phyloP scores from a whole-genome alignment of 306 rosid species.

The Alnus glutinosa region DNA sequence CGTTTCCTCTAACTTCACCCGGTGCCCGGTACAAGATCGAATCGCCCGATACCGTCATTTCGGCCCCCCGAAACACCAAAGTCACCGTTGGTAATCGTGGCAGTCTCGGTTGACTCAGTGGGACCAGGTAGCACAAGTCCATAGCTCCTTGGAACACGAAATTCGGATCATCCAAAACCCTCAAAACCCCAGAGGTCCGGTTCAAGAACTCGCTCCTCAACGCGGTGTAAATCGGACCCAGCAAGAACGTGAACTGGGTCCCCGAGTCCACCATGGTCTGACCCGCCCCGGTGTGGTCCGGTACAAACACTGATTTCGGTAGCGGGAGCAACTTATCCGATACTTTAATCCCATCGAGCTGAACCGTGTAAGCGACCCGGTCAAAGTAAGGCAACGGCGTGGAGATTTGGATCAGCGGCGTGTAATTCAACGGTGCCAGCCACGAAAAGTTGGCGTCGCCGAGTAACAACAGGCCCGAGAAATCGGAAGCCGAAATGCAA shows the following conservation, averaged over 20 bases:
- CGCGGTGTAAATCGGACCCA: slow-evolving; percentile 59
- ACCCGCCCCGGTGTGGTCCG: slow-evolving; percentile 89
- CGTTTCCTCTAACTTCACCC: slow-evolving; percentile 41
- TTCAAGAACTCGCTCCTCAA: slow-evolving; percentile 56
- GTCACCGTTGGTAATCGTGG: slow-evolving; percentile 59
- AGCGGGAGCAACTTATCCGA: slow-evolving; percentile 44
- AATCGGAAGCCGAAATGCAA: slow-evolving; percentile 73
- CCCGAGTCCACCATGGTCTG: slow-evolving; percentile 92
- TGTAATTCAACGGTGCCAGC: slow-evolving; percentile 60
- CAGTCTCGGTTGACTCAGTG: slow-evolving; percentile 30
- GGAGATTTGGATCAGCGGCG: slow-evolving; percentile 59
- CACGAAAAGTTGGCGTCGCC: slow-evolving; percentile 65
- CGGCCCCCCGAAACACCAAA: slow-evolving; percentile 63
- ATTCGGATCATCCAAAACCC: slow-evolving; percentile 55
- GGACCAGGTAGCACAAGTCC: slow-evolving; percentile 72
- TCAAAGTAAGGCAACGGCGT: slow-evolving; percentile 75
- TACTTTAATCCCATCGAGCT: slow-evolving; percentile 56
- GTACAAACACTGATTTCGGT: slow-evolving; percentile 38
- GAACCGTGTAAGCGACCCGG: slow-evolving; percentile 73
- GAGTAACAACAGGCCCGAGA: slow-evolving; percentile 64
- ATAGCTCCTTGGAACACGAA: slow-evolving; percentile 69
- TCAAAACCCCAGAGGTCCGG: slow-evolving; percentile 37
- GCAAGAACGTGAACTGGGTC: slow-evolving; percentile 81
- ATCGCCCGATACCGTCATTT: slow-evolving; percentile 55
- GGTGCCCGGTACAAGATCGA: slow-evolving; percentile 59